These are phyloP conservation scores for Ramalina intermedia DNA, from an alignment of 495 filamentous ascomycete species.

Conservation along the genomic window DNA sequence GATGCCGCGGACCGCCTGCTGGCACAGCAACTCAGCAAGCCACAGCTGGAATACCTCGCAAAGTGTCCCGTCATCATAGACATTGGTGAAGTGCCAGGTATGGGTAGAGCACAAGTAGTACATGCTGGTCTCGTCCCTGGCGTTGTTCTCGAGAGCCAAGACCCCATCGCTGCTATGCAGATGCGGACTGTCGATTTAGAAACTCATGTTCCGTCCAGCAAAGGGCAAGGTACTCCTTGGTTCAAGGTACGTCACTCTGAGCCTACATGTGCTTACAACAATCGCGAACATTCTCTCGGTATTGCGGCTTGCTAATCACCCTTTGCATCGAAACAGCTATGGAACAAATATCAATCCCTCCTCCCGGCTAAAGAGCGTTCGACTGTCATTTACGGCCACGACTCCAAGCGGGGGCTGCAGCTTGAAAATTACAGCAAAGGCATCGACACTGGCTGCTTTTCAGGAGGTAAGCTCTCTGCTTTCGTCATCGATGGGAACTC, in stretches of 20 bases:
- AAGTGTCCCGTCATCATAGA: slow-evolving; percentile 60
- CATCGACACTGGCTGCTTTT: slow-evolving; percentile 68
- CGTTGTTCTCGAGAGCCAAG: slow-evolving; percentile 54
- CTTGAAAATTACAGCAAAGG: slow-evolving; percentile 62
- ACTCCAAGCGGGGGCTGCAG: slow-evolving; percentile 56
- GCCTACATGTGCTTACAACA: neutral
- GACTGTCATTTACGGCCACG: slow-evolving; percentile 77
- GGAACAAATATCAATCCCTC: slow-evolving; percentile 41
- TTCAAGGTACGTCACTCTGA: slow-evolving; percentile 36
- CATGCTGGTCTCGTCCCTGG: slow-evolving; percentile 76
- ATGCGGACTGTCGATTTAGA: slow-evolving; percentile 67
- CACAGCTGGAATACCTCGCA: slow-evolving; percentile 57
- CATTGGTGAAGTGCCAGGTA: slow-evolving; percentile 39
- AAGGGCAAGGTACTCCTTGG: slow-evolving; percentile 48
- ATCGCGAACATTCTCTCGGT: neutral
- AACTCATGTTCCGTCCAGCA: slow-evolving; percentile 44
- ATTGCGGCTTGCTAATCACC: too few species aligned
- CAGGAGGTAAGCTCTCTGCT: slow-evolving; percentile 61
- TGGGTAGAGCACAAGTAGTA: slow-evolving; percentile 55
- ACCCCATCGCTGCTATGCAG: slow-evolving; percentile 74
- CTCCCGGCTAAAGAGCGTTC: slow-evolving; percentile 11
- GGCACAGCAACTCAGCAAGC: slow-evolving; percentile 35
- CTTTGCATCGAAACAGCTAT: slow-evolving; percentile 23
- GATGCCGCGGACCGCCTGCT: slow-evolving; percentile 29
- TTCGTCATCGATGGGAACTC: slow-evolving; percentile 40